A percentile compares a stretch with the other conserved stretches of the same genome.
phyloP scores from a whole-genome alignment of 2,329 filamentous ascomycete species.

The Dothistroma septosporum region DNA sequence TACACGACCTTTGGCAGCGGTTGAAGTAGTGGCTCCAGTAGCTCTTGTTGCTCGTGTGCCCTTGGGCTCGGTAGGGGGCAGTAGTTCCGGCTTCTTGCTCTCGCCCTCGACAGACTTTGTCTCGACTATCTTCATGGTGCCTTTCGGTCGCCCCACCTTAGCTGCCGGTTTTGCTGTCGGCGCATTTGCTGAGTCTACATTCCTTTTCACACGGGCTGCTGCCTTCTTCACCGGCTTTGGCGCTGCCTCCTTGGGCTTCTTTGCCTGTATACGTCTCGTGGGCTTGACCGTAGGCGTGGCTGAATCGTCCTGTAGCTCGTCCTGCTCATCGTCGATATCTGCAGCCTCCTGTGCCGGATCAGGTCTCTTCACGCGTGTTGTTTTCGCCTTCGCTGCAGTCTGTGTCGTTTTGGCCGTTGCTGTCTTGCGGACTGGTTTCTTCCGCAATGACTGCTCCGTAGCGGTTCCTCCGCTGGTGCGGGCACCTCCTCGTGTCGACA shows the following conservation, averaged over 20 bases:
- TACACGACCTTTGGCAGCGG: constrained; percentile 24
- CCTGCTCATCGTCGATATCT: constrained; percentile 12
- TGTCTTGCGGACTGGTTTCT: constrained; percentile 35
- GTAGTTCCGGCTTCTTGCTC: constrained; percentile 1
- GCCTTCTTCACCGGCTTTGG: constrained; percentile 3
- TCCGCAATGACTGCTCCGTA: constrained; percentile 23
- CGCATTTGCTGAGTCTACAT: constrained; percentile 8
- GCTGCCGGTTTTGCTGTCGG: neutral
- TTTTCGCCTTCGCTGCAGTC: constrained; percentile 12
- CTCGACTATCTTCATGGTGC: constrained; percentile 6
- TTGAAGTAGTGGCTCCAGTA: constrained; percentile 21
- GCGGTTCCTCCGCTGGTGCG: constrained; percentile 22
- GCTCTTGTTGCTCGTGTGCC: constrained; percentile 11
- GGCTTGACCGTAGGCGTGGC: constrained; percentile 7
- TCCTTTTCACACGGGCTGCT: constrained; percentile 13
- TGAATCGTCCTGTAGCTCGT: constrained; percentile 17
- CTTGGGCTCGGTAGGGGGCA: constrained; percentile 4
- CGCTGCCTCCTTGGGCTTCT: constrained; percentile 1
- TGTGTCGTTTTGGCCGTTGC: constrained; percentile 23
- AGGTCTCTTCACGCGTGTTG: constrained; percentile 23
- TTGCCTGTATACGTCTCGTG: constrained; percentile 7
- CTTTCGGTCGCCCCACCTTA: constrained; percentile 1
- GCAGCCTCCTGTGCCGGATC: constrained; percentile 10
- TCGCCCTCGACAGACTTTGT: constrained; percentile 10
- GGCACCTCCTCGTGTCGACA: constrained; percentile 34